Conservation (phyloP, 805 yeast genomes). For the Helenozyma rhizophorensis region DNA sequence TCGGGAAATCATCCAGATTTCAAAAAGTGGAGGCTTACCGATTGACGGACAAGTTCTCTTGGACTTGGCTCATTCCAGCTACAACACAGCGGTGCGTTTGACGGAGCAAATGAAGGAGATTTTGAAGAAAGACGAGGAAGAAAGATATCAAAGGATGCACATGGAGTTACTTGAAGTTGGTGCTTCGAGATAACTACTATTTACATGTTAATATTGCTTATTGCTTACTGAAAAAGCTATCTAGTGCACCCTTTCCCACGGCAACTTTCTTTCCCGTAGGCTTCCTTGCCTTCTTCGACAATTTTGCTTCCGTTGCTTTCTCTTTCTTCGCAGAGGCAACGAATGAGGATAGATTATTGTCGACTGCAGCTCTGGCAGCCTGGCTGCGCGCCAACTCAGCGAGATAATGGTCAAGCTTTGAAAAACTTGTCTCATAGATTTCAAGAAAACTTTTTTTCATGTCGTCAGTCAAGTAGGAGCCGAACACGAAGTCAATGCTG, state of each 20-base stretch:
- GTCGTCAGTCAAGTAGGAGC: conserved; percentile 33
- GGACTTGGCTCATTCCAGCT: conserved; percentile 67
- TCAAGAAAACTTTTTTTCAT: conserved; percentile 21
- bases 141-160: conserved; percentile 36
- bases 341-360: conserved; percentile 22
- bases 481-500: conserved; percentile 45
- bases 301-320: conserved; percentile 14
- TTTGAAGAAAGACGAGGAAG: conserved; percentile 50
- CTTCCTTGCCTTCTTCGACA: conserved; percentile 20
- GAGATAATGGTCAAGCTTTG: conserved; percentile 17
- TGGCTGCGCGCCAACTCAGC: conserved; percentile 14
- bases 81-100: conserved; percentile 53
- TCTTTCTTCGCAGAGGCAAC: conserved; percentile 17
- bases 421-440: conserved; percentile 17
- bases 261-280: conserved; percentile 39
- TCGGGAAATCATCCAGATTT: conserved; percentile 84
- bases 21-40: conserved; percentile 86
- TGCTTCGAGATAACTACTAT: conserved; percentile 21
- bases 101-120: conserved; percentile 60
- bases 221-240: conserved; percentile 55
- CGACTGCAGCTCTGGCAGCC: conserved; percentile 22
- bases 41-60: conserved; percentile 67
- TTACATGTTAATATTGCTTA: conserved; percentile 3
- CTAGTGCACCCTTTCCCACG: conserved; percentile 64
- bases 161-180: conserved; percentile 34